Base-by-base conservation (phyloP, 805 yeast species). In the Myxozyma nipponensis region DNA sequence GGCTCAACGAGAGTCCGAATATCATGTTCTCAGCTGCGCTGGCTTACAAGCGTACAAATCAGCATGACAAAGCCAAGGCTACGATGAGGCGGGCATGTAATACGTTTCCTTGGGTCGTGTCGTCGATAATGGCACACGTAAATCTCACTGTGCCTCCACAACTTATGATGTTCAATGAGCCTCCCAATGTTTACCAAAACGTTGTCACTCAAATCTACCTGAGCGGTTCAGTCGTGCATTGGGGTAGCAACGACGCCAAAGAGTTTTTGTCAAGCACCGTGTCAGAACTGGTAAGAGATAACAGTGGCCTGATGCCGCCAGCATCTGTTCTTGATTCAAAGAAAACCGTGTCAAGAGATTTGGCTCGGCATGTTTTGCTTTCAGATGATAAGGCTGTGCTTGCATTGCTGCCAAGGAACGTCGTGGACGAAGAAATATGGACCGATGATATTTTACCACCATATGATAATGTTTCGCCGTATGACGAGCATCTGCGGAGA, bases 1-100 rank as follows among this genome's bases (percentile, higher is more conserved):
- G 66, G 10, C 77, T 76, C 56, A 84, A 95, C 91, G 70, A 71
- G 40, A 83, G 89, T 1, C 85, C 93, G 0, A 84, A 89, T 0
- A 63, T 88, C 25, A 79, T 82, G 1, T 81, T 79, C 60, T 83
- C 91, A 1, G 64, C 74, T 3, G 85, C 81, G 0, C 68, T 85
- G 46, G 87, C 93, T n/a, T 70, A 77, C 50, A 69, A 79, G 25
- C 47, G 44, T 18, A 36, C 41, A 9, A 73, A 69, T 3, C 67
- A 74, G 30, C 46, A 39, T 1, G 70, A 65, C 0, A 63, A 66
- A 3, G 95, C 95, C 0, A 68, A 62, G 37, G 50, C 53, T 0
- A 75, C 76, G 15, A 67, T 87, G 49, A 55, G 61, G 34, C 60
- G 54, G 18, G 89, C 91, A 0, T 81, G 75, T 57, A 57, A 67